Base-by-base conservation (phyloP, 441 rosid genomes). In the Eutrema salsugineum region DNA sequence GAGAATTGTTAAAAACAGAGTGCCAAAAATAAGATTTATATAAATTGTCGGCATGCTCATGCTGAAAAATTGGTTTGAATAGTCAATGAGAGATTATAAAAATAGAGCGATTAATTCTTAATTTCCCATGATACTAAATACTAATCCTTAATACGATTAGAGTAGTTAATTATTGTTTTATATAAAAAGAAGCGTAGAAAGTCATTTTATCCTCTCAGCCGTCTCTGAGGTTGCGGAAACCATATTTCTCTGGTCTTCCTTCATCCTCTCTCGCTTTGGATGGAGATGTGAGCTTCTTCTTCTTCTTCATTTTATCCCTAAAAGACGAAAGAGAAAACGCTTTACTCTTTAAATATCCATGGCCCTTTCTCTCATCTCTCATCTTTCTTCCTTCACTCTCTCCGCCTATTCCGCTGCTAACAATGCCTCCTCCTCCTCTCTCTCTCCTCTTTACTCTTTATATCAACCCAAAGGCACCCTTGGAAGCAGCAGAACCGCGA, bases 231-330 rank as follows among this genome's bases (percentile, higher is more conserved):
- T 60, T 71, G 48, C 48, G 54, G 62, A 53, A 35, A 71, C 60
- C 76, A 63, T 78, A n/a, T 79, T 28, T 30, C 71, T 48, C 35
- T 86, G 79, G 59, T 96, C 87, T 79, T 84, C 84, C 77, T 57
- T 68, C 11, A 14, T 65, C 50, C 64, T 77, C 76, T 71, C 51
- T 38, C 50, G 58, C n/a, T 42, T 28, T 32, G 70, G 62, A 64
- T 63, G 76, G 74, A 56, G 79, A 56, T 70, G 79, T 61, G 62
- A 70, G 67, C 67, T 63, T 62, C 64, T 53, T 63, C 70, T n/a
- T 39, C 71, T 15, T 62, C 48, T 5, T 5, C 4, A 12, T 64
- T 32, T 51, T 42, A 20, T 42, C 27, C 30, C 30, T 2, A n/a
- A 20, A 24, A 1, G 6, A 40, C 39, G 30, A 38, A 48, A 36